Base-by-base conservation (phyloP, 169 alveolate species). In the Miamiensis avidus region DNA sequence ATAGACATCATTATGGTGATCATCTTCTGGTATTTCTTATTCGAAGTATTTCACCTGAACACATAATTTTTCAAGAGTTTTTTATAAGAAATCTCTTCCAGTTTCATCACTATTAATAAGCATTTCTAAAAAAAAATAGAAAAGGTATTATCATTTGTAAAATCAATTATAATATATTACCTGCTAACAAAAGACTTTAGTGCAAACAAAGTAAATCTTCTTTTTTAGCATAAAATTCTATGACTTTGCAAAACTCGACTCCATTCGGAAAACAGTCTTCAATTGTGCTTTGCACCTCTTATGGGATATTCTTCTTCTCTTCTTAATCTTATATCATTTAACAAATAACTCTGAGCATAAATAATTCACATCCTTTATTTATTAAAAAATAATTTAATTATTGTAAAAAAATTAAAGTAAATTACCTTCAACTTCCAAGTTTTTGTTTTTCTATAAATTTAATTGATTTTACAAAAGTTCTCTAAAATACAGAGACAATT, bases 251-350 rank as follows among this genome's bases (percentile, higher is more conserved):
- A 29, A 79, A 79, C 25, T 34, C 74, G 1, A 79, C 49, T 25
- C 84, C 84, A 65, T 79, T 79, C 15, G 84, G 84, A 49, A 79
- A 79, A 30, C 49, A 79, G 29, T 79, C 84, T 34, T 79, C 84
- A 1, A 79, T 76, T 25, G 73, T 72, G 26, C 34, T 33, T 20
- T 34, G 30, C 29, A 79, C 28, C 64, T 79, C 84, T 49, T 33
- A 74, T 28, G 33, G 65, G 33, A 79, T 29, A 16, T 77, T 72
- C 72, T 77, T 79, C 20, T 34, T n/a, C 0, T 79, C 76, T 16
- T 79, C 76, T 34, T 34, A 25, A 34, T 79, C 73, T 25, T 79
- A 79, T 0, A 79, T 33, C 84, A 79, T 79, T 79, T 79, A 28
- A 28, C 84, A 79, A 26, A 79, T 34, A 25, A 79, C 84, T 79